Conservation (phyloP, 2,329 filamentous ascomycete species). For the Cladosporium sp. region DNA sequence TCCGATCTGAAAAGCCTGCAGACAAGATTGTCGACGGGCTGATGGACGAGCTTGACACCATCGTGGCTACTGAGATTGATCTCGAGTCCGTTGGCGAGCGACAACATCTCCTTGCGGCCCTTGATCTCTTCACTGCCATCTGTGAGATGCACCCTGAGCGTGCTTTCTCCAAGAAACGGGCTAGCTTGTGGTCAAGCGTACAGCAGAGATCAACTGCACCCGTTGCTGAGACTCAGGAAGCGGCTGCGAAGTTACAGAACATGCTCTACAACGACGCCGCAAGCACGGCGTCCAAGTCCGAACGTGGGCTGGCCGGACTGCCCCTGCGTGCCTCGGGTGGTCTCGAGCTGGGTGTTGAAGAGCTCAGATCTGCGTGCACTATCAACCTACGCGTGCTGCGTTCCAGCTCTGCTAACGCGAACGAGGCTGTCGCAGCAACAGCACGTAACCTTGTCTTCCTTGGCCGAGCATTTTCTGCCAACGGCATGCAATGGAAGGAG, state of each 20-base stretch:
- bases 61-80: conserved; percentile 52
- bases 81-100: conserved; percentile 60
- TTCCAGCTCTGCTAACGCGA: conserved; percentile 56
- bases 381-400: conserved; percentile 61
- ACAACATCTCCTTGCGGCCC: conserved; percentile 71
- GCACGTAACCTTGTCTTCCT: conserved; percentile 83
- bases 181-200: conserved; percentile 70
- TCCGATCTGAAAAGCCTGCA: conserved; percentile 65
- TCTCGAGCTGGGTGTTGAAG: conserved; percentile 63
- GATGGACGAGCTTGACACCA: conserved; percentile 50
- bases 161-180: conserved; percentile 61
- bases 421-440: conserved; percentile 76
- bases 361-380: conserved; percentile 61
- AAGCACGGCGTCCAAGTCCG: conserved; percentile 54
- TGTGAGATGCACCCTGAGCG: conserved; percentile 64
- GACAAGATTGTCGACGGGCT: conserved; percentile 68
- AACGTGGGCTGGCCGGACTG: conserved; percentile 54
- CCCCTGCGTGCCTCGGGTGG: conserved; percentile 71
- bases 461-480: conserved; percentile 63
- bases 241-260: conserved; percentile 71
- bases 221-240: conserved; percentile 73
- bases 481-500: conserved; percentile 51
- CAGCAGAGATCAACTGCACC: conserved; percentile 64
- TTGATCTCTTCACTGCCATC: conserved; percentile 69
- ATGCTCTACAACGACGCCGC: conserved; percentile 81